These are phyloP conservation scores for Amauroascus niger DNA, from an alignment of 2,329 filamentous ascomycete species.

Conservation along the genomic window DNA sequence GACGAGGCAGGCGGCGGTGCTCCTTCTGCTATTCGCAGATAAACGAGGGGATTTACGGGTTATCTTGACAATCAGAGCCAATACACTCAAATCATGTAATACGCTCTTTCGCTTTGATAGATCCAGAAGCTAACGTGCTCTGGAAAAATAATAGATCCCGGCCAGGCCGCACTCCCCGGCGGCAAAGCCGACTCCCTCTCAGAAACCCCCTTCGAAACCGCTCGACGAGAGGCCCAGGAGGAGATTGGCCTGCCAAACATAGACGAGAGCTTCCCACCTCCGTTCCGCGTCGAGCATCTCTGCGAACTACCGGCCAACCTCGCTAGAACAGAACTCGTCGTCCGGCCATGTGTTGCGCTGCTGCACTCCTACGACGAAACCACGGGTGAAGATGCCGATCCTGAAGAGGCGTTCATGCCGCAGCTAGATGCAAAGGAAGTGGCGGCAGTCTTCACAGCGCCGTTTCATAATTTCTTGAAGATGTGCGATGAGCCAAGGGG, in stretches of 20 bases:
- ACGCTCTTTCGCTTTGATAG: background rate
- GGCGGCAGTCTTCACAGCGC: constrained; percentile 83
- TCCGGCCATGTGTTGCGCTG: constrained; percentile 68
- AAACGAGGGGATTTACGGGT: constrained; percentile 63
- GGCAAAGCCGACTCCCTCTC: constrained; percentile 49
- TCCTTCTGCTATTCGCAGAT: constrained; percentile 83
- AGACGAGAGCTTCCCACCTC: constrained; percentile 58
- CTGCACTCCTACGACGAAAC: constrained; percentile 53
- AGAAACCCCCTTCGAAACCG: constrained; percentile 63
- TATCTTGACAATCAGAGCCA: constrained; percentile 53
- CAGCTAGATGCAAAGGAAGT: constrained; percentile 81
- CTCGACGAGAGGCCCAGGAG: constrained; percentile 80
- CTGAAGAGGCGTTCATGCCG: constrained; percentile 65
- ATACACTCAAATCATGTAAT: constrained; percentile 48
- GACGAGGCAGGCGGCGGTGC: constrained; percentile 67
- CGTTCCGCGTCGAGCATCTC: constrained; percentile 78
- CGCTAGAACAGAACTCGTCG: constrained; percentile 62
- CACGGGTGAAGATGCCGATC: constrained; percentile 40
- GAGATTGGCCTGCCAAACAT: constrained; percentile 76
- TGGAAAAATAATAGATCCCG: constrained; percentile 52
- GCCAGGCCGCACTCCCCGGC: constrained; percentile 77
- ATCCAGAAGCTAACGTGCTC: background rate
- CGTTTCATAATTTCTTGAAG: constrained; percentile 72
- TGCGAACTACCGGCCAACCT: constrained; percentile 71
- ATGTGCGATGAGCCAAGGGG: constrained; percentile 46